A percentile compares a stretch with the other conserved stretches of the same genome.
phyloP scores from a whole-genome alignment of 768 basidiomycete species.

The Phylloporus rhodoxanthus region DNA sequence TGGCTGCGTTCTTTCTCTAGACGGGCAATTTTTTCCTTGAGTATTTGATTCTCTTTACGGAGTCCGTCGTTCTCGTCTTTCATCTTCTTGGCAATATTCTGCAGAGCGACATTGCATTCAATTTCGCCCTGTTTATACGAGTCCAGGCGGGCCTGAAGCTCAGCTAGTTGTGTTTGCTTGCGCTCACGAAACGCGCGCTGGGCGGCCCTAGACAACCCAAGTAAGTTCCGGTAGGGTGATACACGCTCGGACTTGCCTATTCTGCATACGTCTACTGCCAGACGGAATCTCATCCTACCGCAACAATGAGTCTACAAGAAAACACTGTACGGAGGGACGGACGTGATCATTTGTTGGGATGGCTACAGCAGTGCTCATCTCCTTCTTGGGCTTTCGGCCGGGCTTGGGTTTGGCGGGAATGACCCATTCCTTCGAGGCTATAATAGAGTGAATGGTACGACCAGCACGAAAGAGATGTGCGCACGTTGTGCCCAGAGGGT shows the following conservation, averaged over 20 bases:
- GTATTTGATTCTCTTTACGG: slow-evolving; percentile 56
- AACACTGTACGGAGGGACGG: slow-evolving; percentile 16
- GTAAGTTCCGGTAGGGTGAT: slow-evolving; percentile 5
- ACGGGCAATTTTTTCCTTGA: slow-evolving; percentile 47
- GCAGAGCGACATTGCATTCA: slow-evolving; percentile 78
- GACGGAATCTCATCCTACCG: slow-evolving; percentile 44
- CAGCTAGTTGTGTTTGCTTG: slow-evolving; percentile 82
- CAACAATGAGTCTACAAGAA: slow-evolving; percentile 4
- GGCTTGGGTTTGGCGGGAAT: slow-evolving; percentile 84
- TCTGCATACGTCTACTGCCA: slow-evolving; percentile 64
- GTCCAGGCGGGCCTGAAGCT: slow-evolving; percentile 79
- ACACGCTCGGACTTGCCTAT: slow-evolving; percentile 43
- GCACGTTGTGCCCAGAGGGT: slow-evolving; percentile 75
- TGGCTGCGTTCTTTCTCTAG: slow-evolving; percentile 36
- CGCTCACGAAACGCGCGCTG: slow-evolving; percentile 88
- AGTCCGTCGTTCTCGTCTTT: slow-evolving; percentile 84
- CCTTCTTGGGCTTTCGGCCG: slow-evolving; percentile 83
- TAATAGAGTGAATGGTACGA: background rate
- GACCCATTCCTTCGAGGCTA: slow-evolving; percentile 88
- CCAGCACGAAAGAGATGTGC: slow-evolving; percentile 5
- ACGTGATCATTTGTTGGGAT: slow-evolving; percentile 46
- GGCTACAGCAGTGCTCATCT: slow-evolving; percentile 28
- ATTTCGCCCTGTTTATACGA: slow-evolving; percentile 89
- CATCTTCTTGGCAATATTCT: slow-evolving; percentile 73
- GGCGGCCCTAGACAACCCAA: slow-evolving; percentile 53